Evolutionary conservation across 2,329 filamentous ascomycete genomes (phyloP), one percentile per base, ranked within the genome.

Genomic region (Penicillium sp.): DNA sequence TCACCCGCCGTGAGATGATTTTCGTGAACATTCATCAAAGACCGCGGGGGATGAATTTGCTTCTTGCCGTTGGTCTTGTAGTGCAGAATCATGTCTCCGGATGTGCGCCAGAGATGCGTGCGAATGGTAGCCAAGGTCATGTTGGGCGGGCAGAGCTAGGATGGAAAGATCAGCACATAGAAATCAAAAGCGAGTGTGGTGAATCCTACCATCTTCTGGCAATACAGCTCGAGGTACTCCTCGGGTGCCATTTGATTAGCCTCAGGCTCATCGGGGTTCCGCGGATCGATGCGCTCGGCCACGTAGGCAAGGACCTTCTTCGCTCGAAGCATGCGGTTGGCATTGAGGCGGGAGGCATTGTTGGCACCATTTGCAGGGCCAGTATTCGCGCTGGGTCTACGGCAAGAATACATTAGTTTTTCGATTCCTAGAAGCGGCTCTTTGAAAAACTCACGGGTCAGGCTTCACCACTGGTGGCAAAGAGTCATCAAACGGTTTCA

Each of bases 71-170:
- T 99, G 54, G 90, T 84, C 73, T 93, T 96, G 82, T 99, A 99
- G 71, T 92, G 86, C 52, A 99, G 82, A 55, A 96, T 79, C 64
- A 99, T 90, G 76, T 99, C 95, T 69, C 90, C 93, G n/a, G 92
- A 92, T 45, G 91, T 92, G 69, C 96, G 92, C 95, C 95, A 99
- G 55, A 98, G 83, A 72, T 96, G 92, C 2, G 92, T 89, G 35
- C 94, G 88, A 45, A 99, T 87, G 0, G 93, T 97, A 4, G 92
- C 92, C n/a, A 99, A 85, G 38, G 90, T 98, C 89, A 96, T 97
- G 35, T 88, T 90, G 6, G 88, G 87, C 2, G 90, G 86, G 28
- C 98, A 69, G 50, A 68, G 58, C 77, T 78, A 50, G 52, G 31
- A 34, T 5, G 17, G 10, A 22, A 17, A 28, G 47, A 60, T 72